Percentiles rank a stretch among this genome's conserved stretches.
These are phyloP conservation scores for Achaetomium macrosporum DNA, from an alignment of 2,329 filamentous ascomycete species.

Conservation along the genomic window DNA sequence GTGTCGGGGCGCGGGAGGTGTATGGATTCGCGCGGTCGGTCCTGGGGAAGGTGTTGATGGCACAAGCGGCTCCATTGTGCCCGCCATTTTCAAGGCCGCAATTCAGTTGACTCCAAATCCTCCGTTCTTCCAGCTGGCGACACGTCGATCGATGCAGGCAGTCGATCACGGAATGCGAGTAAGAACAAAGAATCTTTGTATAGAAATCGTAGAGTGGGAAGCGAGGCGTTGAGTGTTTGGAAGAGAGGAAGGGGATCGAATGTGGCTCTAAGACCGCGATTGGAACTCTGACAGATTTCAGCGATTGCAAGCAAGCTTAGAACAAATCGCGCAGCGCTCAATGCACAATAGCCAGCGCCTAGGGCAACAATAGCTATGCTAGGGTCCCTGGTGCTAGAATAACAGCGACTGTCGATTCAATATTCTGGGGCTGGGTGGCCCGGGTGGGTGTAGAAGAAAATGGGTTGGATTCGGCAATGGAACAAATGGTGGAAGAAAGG, in stretches of 20 bases:
- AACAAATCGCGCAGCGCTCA: constrained; percentile 19
- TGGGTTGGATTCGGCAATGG: constrained; percentile 6
- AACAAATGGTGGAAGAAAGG: constrained; percentile 16
- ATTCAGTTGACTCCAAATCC: neutral
- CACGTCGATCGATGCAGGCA: neutral
- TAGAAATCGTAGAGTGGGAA: neutral
- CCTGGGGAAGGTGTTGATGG: constrained; percentile 50
- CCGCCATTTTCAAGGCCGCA: constrained; percentile 5
- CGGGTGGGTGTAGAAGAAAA: constrained; percentile 3
- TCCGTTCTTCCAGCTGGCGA: neutral
- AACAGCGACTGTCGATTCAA: neutral
- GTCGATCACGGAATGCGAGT: neutral
- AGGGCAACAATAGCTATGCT: constrained; percentile 16
- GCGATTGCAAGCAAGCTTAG: neutral
- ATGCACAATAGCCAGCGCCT: constrained; percentile 6
- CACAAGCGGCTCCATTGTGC: constrained; percentile 34
- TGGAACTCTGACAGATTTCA: neutral
- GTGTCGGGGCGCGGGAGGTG: constrained; percentile 62
- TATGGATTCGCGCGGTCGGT: constrained; percentile 50
- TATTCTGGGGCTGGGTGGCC: neutral
- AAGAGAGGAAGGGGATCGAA: neutral
- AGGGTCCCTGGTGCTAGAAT: constrained; percentile 3
- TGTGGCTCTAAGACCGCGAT: neutral
- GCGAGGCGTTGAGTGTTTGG: neutral
- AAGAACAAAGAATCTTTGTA: neutral